Evolutionary conservation across 306 rosid species (phyloP), one percentile per base, ranked within the genome.

Genomic region (Ochetophila trinervis): DNA sequence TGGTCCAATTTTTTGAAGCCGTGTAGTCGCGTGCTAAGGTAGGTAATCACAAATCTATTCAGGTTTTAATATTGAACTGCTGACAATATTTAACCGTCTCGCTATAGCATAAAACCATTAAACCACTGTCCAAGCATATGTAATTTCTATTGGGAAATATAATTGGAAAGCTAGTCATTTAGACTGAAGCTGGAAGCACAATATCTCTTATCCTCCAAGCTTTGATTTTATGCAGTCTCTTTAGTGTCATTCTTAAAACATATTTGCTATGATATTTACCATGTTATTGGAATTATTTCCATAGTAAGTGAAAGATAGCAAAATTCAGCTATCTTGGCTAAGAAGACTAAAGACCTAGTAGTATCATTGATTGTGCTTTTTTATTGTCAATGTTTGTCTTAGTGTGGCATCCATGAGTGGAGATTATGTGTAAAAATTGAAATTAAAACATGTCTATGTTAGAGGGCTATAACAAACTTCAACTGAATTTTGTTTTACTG

Each of bases 1-100:
- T 74, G 36, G 65, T 66, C 61, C 83, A 80, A 45, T 66, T 62
- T 63, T 66, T 73, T 78, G 83, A 63, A 84, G 72, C 75, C 69
- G 65, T 60, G 48, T 45, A 64, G 65, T 76, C 70, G 76, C 66
- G 53, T 59, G 76, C 62, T 37, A 35, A 75, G 57, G 59, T 56
- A 79, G 86, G 93, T 86, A 71, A 78, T 59, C 74, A 34, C 13
- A 55, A 14, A 7, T 40, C 42, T 36, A 20, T 21, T 54, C 24
- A 2, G 13, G 24, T 42, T 30, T 47, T 54, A 15, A 11, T 10
- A 40, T 5, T 6, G 42, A 36, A 9, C 1, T 10, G 45, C 45
- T 57, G 3, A 9, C 48, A 54, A 56, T 30, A 51, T 27, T 18
- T 53, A 55, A 23, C 59, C 42, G 17, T 20, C 42, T 53, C 9